phyloP scores from a whole-genome alignment of 164 flowering plant species.

The Berberis vulgaris region DNA sequence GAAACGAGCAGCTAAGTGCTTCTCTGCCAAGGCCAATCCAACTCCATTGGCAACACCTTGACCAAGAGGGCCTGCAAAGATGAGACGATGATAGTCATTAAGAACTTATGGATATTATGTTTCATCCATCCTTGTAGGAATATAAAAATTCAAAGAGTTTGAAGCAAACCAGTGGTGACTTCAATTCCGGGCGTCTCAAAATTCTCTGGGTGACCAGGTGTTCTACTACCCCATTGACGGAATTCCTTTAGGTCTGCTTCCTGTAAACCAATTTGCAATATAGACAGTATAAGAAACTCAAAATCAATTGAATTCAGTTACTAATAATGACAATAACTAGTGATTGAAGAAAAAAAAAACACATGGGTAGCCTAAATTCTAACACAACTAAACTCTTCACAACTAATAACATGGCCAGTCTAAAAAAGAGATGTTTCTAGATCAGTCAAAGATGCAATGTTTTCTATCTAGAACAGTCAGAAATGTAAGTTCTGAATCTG shows the following conservation, averaged over 20 bases:
- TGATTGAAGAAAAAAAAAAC: too few relatives aligned
- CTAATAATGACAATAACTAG: neutral
- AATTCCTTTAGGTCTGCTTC: constrained; percentile 88
- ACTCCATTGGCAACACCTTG: constrained; percentile 97
- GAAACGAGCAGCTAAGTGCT: constrained; percentile 93
- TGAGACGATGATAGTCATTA: neutral
- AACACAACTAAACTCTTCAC: neutral
- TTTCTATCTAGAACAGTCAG: too few relatives aligned
- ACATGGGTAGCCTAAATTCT: neutral
- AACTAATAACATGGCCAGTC: neutral
- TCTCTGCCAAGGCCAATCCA: constrained; percentile 96
- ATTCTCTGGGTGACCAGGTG: constrained; percentile 99
- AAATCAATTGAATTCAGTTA: neutral
- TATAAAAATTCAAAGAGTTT: neutral
- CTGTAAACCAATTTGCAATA: constrained; percentile 20
- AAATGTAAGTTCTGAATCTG: neutral
- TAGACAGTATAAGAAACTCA: neutral
- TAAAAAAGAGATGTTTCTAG: too few relatives aligned
- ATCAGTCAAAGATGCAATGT: too few relatives aligned
- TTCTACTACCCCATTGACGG: constrained; percentile 98
- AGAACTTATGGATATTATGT: neutral
- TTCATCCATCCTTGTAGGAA: neutral
- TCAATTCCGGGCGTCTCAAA: constrained; percentile 98
- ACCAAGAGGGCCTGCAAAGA: constrained; percentile 84
- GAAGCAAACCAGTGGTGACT: constrained; percentile 88